Evolutionary conservation across 2,329 filamentous ascomycete species (phyloP).

Genomic region (Drechslerella coelobrocha): DNA sequence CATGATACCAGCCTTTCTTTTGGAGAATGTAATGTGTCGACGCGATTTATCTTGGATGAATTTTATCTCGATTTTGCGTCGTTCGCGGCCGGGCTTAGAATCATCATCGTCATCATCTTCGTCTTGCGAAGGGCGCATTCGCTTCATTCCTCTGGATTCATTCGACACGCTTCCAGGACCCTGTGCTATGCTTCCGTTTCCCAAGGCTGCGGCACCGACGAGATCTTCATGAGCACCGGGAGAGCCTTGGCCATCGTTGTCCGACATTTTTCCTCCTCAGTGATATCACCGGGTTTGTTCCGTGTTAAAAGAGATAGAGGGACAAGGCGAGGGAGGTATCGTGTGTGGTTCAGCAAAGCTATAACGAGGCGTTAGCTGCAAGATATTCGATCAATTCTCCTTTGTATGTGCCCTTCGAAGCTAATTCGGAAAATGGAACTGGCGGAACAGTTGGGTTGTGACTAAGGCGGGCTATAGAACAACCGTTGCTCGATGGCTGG

Average conservation of each 20-base stretch:
- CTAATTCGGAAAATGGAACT: too few relatives aligned
- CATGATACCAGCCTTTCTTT: conserved; percentile 99
- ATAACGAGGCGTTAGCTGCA: too few relatives aligned
- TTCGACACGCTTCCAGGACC: conserved; percentile 58
- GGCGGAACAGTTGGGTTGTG: too few relatives aligned
- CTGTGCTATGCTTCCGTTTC: conserved; percentile 66
- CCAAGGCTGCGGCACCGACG: conserved; percentile 66
- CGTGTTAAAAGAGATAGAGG: neutral
- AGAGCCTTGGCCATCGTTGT: conserved; percentile 63
- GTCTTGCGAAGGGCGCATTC: conserved; percentile 77
- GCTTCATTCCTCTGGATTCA: conserved; percentile 86
- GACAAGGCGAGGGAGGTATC: neutral
- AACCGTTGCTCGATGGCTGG: too few relatives aligned
- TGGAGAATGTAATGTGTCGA: conserved; percentile 98
- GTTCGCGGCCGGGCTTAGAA: conserved; percentile 95
- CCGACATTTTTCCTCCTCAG: conserved; percentile 58
- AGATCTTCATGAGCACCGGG: conserved; percentile 63
- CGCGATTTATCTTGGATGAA: conserved; percentile 99
- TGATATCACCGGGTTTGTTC: neutral
- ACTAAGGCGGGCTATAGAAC: too few relatives aligned
- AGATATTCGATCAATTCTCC: too few relatives aligned
- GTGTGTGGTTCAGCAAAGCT: too few relatives aligned
- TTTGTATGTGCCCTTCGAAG: too few relatives aligned
- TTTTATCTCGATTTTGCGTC: conserved; percentile 99
- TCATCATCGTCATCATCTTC: conserved; percentile 98